A percentile compares a stretch with the other conserved stretches of the same genome.
These are phyloP conservation scores for Artemisia princeps DNA, from an alignment of 140 eudicot genomes.

Conservation along the genomic window DNA sequence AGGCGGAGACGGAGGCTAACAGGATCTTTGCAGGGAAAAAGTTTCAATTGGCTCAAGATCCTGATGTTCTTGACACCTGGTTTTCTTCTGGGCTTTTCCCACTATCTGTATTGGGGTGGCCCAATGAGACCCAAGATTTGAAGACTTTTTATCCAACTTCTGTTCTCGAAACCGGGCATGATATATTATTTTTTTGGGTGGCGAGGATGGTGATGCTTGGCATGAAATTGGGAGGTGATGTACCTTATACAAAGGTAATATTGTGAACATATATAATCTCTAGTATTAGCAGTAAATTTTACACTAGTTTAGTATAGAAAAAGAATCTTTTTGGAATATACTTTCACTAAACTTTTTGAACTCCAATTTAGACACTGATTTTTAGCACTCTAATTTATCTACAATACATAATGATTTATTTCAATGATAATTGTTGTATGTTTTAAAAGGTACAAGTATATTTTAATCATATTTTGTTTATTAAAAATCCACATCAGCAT, in stretches of 20 bases:
- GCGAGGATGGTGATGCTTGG: conserved; percentile 98
- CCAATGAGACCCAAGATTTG: conserved; percentile 73
- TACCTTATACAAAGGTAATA: conserved; percentile 72
- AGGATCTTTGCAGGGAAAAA: conserved; percentile 54
- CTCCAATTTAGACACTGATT: too few relatives aligned
- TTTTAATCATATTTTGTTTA: too few relatives aligned
- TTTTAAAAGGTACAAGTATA: too few relatives aligned
- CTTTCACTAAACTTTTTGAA: too few relatives aligned
- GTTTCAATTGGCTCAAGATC: conserved; percentile 74
- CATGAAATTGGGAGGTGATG: conserved; percentile 77
- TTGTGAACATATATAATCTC: too few relatives aligned
- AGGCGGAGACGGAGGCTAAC: conserved; percentile 57
- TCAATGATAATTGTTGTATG: too few relatives aligned
- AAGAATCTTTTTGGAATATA: too few relatives aligned
- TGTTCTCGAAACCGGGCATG: conserved; percentile 94
- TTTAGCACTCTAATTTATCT: too few relatives aligned
- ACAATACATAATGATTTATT: too few relatives aligned
- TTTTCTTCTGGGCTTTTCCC: conserved; percentile 94
- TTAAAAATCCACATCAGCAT: too few relatives aligned
- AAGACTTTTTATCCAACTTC: conserved; percentile 75
- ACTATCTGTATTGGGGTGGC: conserved; percentile 95
- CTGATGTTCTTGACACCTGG: conserved; percentile 97
- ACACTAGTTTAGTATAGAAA: too few relatives aligned
- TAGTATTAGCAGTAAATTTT: too few relatives aligned
- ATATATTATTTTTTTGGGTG: conserved; percentile 90